Base-by-base conservation (phyloP, 2,329 filamentous ascomycete genomes). In the Exophiala mesophila region DNA sequence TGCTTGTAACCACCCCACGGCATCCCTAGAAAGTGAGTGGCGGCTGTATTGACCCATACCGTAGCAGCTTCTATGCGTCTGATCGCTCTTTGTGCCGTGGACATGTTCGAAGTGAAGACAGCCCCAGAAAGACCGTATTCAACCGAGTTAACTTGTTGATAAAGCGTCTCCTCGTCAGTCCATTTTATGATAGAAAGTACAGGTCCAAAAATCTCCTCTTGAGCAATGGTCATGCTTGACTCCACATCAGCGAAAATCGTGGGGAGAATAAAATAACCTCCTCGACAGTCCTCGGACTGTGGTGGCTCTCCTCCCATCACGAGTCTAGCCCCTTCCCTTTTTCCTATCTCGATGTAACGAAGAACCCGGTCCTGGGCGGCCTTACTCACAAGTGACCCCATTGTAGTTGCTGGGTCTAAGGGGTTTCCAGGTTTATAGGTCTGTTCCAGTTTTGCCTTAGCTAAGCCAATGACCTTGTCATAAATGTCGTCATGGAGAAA, bases 381-480 rank as follows among this genome's bases (percentile, higher is more conserved):
- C n/a, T 6, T 6, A n/a, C n/a, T n/a, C n/a, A 31, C 29, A 5
- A 31, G 5, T 5, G 29, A 6, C 5, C 29, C 29, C 29, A 31
- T 31, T 5, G 29, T 31, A 13, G 29, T 31, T 13, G 33, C 38
- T 44, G 45, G 47, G 8, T 73, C 71, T 60, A 86, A 88, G 0
- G 83, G 84, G 56, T 87, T 77, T 40, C 84, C 84, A 10, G 87
- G 72, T 39, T 80, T 76, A 6, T 58, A 63, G 21, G 76, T 75
- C n/a, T 69, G 65, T 46, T 73, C 70, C 41, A 85, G 68, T 44
- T 74, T 67, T 32, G 77, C 68, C 43, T 75, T 76, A 67, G 86
- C 85, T 3, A 65, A 63, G n/a, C 70, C 63, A 30, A 87, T 60
- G 56, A 88, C 88, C 38, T 76, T 68, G 28, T 85, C 78, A 36